Evolutionary conservation across 2,329 filamentous ascomycete species (phyloP), one percentile per base, ranked within the genome.

Genomic region (Acarospora socialis): DNA sequence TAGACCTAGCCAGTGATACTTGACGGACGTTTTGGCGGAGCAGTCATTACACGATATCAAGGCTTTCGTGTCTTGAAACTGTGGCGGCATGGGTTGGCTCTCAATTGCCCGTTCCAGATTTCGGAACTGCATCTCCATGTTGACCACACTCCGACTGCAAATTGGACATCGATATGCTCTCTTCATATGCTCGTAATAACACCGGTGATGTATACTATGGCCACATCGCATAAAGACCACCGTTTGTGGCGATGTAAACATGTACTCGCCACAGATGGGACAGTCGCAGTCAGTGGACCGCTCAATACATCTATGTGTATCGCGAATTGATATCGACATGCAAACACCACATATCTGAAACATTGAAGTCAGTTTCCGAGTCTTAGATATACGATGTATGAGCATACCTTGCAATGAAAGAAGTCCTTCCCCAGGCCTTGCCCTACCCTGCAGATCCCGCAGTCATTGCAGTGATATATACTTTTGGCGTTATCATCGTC

Each of bases 141-240:
- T 95, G 43, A 83, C 73, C n/a, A 92, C 78, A 42, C 81, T 93
- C 56, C 90, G 92, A 59, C 79, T 92, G 66, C 90, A 98, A 29
- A 94, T 84, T 1, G 87, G 90, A 48, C 90, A 98, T 49, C 87
- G 92, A 61, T 95, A 98, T 4, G 86, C 92, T 3, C 74, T 76
- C 46, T 77, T 77, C 64, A 92, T 86, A 51, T 93, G 81, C 45
- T 90, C 73, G 27, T 81, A 73, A 49, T 92, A 90, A 57, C 90
- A 98, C 36, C 72, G 73, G 46, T 80, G 77, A 56, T 98, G 90
- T 51, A 98, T 92, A 49, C 87, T 92, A 53, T 98, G 90, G 2
- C 90, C 90, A 53, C 90, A 98, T 22, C 74, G 72, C 80, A 98
- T 90, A 49, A 92, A 92, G 14, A 93, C 83, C 5, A 95, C 84